Evolutionary conservation across 305 asterid genomes (phyloP), one percentile per base, ranked within the genome.

Genomic region (Striga hermonthica): DNA sequence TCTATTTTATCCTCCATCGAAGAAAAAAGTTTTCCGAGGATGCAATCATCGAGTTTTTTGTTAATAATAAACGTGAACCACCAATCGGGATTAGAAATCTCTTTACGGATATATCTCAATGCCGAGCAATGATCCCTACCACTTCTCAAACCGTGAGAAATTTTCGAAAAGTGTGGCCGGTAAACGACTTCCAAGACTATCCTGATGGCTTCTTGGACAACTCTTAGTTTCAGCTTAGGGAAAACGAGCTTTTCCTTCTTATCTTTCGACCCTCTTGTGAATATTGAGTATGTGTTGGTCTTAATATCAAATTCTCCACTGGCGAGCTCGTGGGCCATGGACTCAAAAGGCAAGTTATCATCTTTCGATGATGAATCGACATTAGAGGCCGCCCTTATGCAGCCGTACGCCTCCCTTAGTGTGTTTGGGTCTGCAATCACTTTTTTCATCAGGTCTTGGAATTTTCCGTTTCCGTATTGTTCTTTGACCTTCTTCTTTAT

Each of bases 71-170:
- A 60, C 9, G 90, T 83, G 73, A 92, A 89, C 95, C 97, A 92
- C 91, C 93, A 92, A 58, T 82, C 84, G 1, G 96, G 86, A 72
- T 82, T 66, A 6, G 62, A 57, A 68, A 89, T 82, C 80, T 86
- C 98, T 72, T 87, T 86, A 62, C 83, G 68, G 4, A 92, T 78
- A 77, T 87, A 92, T 68, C 81, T 86, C 76, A 89, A 79, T 64
- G 97, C 98, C 56, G 98, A 89, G 76, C 76, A 74, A 61, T 87
- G 96, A 40, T 87, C 84, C 81, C 98, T 83, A 50, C 91, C 93
- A 53, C 82, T 84, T 65, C 98, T 86, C 45, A 79, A 81, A 66
- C 98, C 89, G 41, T 92, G 97, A 50, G 97, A 92, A 65, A 92
- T 84, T 85, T 78, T 87, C 28, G 95, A 89, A 71, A 89, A 87